These are phyloP conservation scores for Wallacemonas sp. DNA, from an alignment of 208 protist species.

Conservation along the genomic window DNA sequence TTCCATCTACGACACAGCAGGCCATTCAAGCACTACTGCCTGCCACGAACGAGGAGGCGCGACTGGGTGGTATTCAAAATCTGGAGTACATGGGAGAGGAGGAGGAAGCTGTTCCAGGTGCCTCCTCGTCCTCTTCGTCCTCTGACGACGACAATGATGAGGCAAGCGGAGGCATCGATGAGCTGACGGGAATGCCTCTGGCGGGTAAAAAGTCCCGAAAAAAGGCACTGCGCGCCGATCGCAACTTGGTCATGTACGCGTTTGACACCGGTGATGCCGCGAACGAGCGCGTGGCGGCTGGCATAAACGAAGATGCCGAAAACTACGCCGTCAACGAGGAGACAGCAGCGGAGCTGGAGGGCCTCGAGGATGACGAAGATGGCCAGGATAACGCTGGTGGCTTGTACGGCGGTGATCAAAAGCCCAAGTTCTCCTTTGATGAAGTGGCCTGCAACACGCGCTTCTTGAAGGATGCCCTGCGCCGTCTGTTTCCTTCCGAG, in stretches of 20 bases:
- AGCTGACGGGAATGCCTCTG: conserved; percentile 27
- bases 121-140: conserved; percentile 6
- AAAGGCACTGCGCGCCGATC: conserved; percentile 27
- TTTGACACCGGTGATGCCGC: conserved; percentile 32
- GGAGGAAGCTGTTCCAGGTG: not conserved
- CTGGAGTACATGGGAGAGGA: not conserved
- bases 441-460: conserved; percentile 82
- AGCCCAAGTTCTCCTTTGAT: conserved; percentile 62
- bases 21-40: not conserved
- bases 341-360: conserved; percentile 1
- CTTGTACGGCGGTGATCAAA: not conserved
- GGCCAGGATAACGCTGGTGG: conserved; percentile 3
- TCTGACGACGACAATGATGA: conserved; percentile 30
- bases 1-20: conserved; percentile 28
- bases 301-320: conserved; percentile 3
- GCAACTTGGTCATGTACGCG: conserved; percentile 46
- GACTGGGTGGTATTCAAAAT: conserved; percentile 1
- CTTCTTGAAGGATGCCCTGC: conserved; percentile 80
- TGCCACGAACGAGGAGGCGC: conserved; percentile 2
- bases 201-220: conserved; percentile 1
- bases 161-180: conserved; percentile 21
- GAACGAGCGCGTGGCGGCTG: conserved; percentile 26
- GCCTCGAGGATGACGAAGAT: conserved; percentile 23
- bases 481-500: conserved; percentile 75
- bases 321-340: conserved; percentile 30